Evolutionary conservation across 2,329 filamentous ascomycete species (phyloP).

Genomic region (Xylariaceae sp.): DNA sequence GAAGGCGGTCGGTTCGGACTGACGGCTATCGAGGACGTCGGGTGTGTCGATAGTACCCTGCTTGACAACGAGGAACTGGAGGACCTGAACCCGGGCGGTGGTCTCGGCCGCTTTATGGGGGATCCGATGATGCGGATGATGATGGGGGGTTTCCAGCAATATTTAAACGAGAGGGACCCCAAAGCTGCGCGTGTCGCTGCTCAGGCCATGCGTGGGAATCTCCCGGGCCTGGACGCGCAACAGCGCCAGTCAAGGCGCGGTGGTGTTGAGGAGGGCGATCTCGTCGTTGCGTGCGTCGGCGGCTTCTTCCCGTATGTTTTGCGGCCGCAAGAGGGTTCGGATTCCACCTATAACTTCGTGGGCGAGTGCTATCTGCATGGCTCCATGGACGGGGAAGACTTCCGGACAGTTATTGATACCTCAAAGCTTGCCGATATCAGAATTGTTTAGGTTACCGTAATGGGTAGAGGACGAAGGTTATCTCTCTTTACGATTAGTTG

Average conservation of each 20-base stretch:
- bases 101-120: conserved; percentile 13
- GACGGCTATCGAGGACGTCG: conserved; percentile 27
- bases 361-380: conserved; percentile 20
- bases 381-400: neutral
- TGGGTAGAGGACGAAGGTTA: too few species aligned
- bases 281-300: conserved; percentile 27
- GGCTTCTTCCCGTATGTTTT: conserved; percentile 30
- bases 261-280: conserved; percentile 24
- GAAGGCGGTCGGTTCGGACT: conserved; percentile 28
- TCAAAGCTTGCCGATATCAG: neutral
- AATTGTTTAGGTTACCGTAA: neutral
- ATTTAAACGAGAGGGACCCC: conserved; percentile 15
- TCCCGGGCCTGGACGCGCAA: conserved; percentile 4
- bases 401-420: neutral
- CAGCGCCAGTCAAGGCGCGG: conserved; percentile 1
- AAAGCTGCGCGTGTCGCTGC: neutral
- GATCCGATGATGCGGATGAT: conserved; percentile 20
- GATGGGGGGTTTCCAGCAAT: conserved; percentile 23
- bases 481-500: too few species aligned
- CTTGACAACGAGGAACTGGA: conserved; percentile 1
- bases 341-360: conserved; percentile 28
- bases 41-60: conserved; percentile 11
- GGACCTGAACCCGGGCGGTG: neutral
- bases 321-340: conserved; percentile 15
- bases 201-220: conserved; percentile 17